Evolutionary conservation across 1,139 yeast species (phyloP), one percentile per base, ranked within the genome.

Genomic region (Protomyces pachydermus): DNA sequence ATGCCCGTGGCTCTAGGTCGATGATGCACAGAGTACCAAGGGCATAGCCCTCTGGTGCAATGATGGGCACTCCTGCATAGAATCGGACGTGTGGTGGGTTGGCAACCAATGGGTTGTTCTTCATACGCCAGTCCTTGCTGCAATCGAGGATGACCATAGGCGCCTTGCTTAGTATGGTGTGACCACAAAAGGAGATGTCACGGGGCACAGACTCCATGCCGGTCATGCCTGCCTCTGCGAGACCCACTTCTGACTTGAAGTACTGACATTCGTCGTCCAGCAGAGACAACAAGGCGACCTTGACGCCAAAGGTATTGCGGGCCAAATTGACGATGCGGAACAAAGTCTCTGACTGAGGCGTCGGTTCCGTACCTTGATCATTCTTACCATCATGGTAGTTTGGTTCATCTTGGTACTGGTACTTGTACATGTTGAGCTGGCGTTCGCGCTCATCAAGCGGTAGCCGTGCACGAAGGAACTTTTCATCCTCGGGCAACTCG

Each of bases 1-100:
- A 63, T 8, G 57, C 34, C 28, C 69, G 66, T 14, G 70, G 68
- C 50, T 57, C 42, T 14, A 46, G 34, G 45, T 67, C 69, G 25
- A 65, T 60, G 34, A 68, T 46, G 23, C 68, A 67, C 45, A 68
- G 57, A 14, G 70, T 69, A 9, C 70, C 70, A 25, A 68, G 54
- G 16, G 62, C 63, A 39, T 60, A 55, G 38, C 66, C 67, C 18
- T 65, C 65, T 25, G 66, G 60, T 3, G 65, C 60, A 18, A 68
- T 56, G 25, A 68, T 60, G 38, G 70, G 70, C 9, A 69, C 69
- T 1, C 70, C 69, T 1, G 70, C 70, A 62, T 68, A 68, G 54
- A 68, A 68, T 2, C 64, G 54, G 14, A 68, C 62, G 23, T 55
- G 38, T 20, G 70, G 70, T 16, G 62, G 61, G 37, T 54, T 56